Evolutionary conservation across 352 stramenopile species (phyloP), one percentile per base, ranked within the genome.

Genomic region (Phytopythium cucurbitacearum): DNA sequence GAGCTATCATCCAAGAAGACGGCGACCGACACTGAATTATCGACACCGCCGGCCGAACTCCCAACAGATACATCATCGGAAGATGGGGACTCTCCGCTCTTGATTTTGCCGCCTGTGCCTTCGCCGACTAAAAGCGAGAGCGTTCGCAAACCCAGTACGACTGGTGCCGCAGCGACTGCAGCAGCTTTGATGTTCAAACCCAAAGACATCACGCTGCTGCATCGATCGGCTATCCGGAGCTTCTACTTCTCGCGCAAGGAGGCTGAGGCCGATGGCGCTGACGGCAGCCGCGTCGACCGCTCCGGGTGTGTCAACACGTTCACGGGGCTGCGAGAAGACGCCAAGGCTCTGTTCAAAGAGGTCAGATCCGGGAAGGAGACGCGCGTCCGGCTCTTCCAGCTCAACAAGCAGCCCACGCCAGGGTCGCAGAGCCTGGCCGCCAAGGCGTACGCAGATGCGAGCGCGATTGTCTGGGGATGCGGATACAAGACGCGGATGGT

Each of bases 301-400:
- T 73, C 64, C 0, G 87, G 86, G 0, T 88, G 83, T 16, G 65
- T 95, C 36, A 91, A 95, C 59, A 90, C 84, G 9, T 96, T 96
- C 56, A 91, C 76, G 0, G 87, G 87, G 0, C 54, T 96, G 7
- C 75, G 86, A 3, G 85, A 91, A 55, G 83, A 96, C 43, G 81
- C 87, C 5, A 95, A 95, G 62, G 58, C 56, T 7, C 59, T 96
- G 13, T 95, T 73, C 59, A 80, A 81, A 36, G 76, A 74, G 28
- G 69, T 94, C 40, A 63, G 65, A n/a, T 51, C 61, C 4, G 79
- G 77, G 7, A 75, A 71, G 7, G 87, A 95, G 46, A 48, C 57
- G 5, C 75, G 82, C 12, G 63, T 95, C n/a, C 69, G 80, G 6
- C 67, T 95, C 34, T 85, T 86, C 42, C 80, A 93, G 42, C 63